These are phyloP conservation scores for Gleditsia sinensis DNA, from an alignment of 306 rosid genomes.

Conservation along the genomic window DNA sequence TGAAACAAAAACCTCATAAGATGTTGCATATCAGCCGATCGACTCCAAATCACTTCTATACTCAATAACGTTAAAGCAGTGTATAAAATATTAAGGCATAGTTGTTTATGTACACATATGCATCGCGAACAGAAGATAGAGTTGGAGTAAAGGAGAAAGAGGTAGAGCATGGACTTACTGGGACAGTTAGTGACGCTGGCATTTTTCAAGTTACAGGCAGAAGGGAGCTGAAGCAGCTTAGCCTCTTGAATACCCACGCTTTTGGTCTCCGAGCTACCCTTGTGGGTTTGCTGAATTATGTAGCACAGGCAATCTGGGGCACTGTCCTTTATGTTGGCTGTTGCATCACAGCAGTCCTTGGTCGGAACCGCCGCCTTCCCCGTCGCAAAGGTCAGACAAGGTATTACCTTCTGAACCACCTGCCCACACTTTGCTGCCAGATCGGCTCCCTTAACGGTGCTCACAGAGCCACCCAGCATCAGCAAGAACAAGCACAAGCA, in stretches of 20 bases:
- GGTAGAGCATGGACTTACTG: conserved; percentile 37
- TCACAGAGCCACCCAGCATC: background rate
- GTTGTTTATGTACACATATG: no score
- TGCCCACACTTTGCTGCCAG: conserved; percentile 41
- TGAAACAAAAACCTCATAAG: no score
- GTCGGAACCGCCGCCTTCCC: conserved; percentile 59
- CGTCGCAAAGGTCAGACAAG: conserved; percentile 58
- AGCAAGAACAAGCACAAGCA: background rate
- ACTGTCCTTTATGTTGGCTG: conserved; percentile 44
- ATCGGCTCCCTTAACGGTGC: conserved; percentile 30
- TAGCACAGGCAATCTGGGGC: conserved; percentile 78
- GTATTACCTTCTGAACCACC: conserved; percentile 48
- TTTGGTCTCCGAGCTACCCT: conserved; percentile 55
- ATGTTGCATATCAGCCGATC: no score
- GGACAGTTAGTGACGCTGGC: conserved; percentile 68
- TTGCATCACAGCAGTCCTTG: conserved; percentile 64
- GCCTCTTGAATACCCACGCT: conserved; percentile 60
- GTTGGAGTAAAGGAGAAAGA: background rate
- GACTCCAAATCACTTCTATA: no score
- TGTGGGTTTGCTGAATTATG: conserved; percentile 62
- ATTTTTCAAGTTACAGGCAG: conserved; percentile 61
- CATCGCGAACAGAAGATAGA: background rate
- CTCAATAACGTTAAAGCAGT: no score
- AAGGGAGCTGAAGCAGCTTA: conserved; percentile 74
- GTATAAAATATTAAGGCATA: no score